These are phyloP conservation scores for Atkinsonella hypoxylon DNA, from an alignment of 2,329 filamentous ascomycete species.

Conservation along the genomic window DNA sequence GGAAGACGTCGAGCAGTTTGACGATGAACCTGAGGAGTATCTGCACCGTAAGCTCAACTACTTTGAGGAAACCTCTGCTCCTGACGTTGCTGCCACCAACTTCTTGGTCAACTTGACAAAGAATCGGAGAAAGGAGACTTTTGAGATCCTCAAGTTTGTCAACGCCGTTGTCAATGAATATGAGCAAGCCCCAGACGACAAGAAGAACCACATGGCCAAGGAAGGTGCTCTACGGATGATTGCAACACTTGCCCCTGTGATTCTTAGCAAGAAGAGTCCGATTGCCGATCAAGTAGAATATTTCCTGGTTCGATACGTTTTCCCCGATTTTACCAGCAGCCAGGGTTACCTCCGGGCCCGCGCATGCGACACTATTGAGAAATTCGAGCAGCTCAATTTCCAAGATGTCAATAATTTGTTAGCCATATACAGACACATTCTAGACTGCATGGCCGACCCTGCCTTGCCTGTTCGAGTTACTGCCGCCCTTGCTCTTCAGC, in stretches of 20 bases:
- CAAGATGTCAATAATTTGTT: constrained; percentile 92
- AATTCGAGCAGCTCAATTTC: constrained; percentile 95
- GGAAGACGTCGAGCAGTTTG: constrained; percentile 87
- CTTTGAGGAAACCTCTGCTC: constrained; percentile 91
- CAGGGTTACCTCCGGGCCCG: constrained; percentile 89
- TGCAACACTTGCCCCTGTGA: constrained; percentile 83
- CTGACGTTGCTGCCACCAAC: constrained; percentile 91
- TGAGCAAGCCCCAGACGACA: constrained; percentile 68
- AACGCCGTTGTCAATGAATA: constrained; percentile 93
- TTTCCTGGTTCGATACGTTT: constrained; percentile 96
- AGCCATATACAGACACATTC: constrained; percentile 89
- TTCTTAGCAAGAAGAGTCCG: constrained; percentile 94
- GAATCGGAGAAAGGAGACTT: constrained; percentile 87
- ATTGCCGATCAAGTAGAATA: constrained; percentile 97
- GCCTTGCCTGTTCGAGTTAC: constrained; percentile 89
- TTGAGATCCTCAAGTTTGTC: constrained; percentile 86
- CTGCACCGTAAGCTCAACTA: constrained; percentile 95
- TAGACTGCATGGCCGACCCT: constrained; percentile 93
- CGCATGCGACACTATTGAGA: constrained; percentile 94
- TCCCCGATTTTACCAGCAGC: constrained; percentile 89
- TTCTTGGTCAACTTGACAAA: constrained; percentile 94
- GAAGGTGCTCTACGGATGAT: constrained; percentile 97
- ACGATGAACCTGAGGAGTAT: constrained; percentile 91
- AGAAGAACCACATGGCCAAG: constrained; percentile 92
- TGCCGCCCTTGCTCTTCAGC: constrained; percentile 85